These are phyloP conservation scores for Plasmodium berghei DNA, from an alignment of 169 alveolate genomes.

Conservation along the genomic window DNA sequence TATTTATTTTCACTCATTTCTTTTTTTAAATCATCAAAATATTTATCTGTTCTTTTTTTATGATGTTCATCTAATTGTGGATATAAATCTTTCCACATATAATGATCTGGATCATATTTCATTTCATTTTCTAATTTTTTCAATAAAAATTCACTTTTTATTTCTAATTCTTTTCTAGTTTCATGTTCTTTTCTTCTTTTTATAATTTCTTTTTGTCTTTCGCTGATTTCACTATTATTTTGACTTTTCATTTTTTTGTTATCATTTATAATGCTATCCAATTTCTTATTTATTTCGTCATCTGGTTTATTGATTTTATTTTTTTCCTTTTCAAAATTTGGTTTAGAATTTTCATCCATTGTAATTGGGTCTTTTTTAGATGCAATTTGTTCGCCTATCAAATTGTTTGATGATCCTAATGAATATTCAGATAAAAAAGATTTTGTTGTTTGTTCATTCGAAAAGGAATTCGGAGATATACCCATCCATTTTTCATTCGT, in stretches of 20 bases:
- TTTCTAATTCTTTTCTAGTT: slow-evolving; percentile 52
- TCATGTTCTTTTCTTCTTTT: slow-evolving; percentile 62
- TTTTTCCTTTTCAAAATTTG: neutral
- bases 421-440: slow-evolving; percentile 38
- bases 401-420: slow-evolving; percentile 14
- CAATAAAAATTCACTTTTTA: slow-evolving; percentile 52
- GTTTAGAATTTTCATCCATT: neutral
- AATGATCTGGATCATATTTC: slow-evolving; percentile 76
- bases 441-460: slow-evolving; percentile 12
- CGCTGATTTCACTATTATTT: neutral
- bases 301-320: neutral
- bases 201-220: slow-evolving; percentile 29
- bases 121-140: slow-evolving; percentile 73
- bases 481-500: slow-evolving; percentile 73
- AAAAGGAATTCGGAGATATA: slow-evolving; percentile 62
- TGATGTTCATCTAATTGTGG: slow-evolving; percentile 68
- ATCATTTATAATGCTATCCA: neutral
- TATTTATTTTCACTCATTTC: slow-evolving; percentile 68
- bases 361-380: neutral
- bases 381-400: neutral
- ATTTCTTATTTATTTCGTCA: neutral
- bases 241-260: no score
- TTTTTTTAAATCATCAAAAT: slow-evolving; percentile 47
- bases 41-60: slow-evolving; percentile 61
- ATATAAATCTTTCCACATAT: slow-evolving; percentile 75